Conservation (phyloP, 805 yeast species). For the Cyberlindnera bimundalis region DNA sequence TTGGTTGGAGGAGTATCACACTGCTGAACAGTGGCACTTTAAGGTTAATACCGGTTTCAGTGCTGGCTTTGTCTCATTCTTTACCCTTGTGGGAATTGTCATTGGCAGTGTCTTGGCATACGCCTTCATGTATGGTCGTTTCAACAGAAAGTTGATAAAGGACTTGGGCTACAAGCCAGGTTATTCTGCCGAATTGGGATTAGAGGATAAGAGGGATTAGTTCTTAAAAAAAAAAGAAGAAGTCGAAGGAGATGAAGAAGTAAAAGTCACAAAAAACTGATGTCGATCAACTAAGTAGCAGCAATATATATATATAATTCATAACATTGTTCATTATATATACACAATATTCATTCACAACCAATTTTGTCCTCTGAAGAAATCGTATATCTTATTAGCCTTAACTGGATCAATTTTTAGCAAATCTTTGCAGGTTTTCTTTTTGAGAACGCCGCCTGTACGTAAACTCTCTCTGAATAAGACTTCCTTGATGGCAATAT, state of each 20-base stretch:
- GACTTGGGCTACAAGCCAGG: conserved; percentile 23
- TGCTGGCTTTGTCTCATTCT: neutral
- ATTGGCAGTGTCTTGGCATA: conserved; percentile 12
- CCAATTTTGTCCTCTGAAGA: conserved; percentile 93
- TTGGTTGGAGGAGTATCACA: conserved; percentile 41
- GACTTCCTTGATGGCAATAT: conserved; percentile 86
- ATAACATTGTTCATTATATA: too few species aligned
- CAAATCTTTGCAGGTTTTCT: conserved; percentile 80
- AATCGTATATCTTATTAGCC: conserved; percentile 85
- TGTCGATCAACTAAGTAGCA: too few species aligned
- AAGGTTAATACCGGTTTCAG: conserved; percentile 12
- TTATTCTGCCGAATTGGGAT: conserved; percentile 18
- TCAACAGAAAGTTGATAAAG: conserved; percentile 19
- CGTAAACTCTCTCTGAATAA: conserved; percentile 83
- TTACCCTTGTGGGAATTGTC: conserved; percentile 3
- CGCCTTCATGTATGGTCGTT: conserved; percentile 17
- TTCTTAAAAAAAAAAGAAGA: too few species aligned
- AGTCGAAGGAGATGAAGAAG: too few species aligned
- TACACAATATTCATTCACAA: too few species aligned
- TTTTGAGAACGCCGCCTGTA: conserved; percentile 79
- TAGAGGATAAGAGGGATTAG: conserved; percentile 19
- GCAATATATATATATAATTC: too few species aligned
- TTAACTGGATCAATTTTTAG: conserved; percentile 83
- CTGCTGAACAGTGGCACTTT: conserved; percentile 8
- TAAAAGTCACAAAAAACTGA: too few species aligned